Percentiles rank a stretch among this genome's conserved stretches.
Evolutionary conservation across 768 basidiomycete genomes (phyloP).

Genomic region (Russula olivacea): DNA sequence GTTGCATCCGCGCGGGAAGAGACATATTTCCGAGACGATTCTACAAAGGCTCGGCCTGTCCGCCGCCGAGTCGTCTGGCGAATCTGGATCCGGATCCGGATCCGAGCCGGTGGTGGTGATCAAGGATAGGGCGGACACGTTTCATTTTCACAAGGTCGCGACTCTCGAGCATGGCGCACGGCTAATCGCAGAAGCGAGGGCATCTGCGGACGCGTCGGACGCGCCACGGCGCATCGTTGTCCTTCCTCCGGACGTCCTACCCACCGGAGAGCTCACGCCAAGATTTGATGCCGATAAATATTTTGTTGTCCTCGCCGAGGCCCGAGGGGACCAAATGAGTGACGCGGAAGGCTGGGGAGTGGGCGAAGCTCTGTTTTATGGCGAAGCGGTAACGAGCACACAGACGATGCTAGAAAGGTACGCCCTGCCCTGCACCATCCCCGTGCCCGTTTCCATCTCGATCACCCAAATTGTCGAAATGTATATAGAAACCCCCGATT

Average conservation of each 20-base stretch:
- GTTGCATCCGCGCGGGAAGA: slow-evolving; percentile 41
- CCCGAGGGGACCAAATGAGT: slow-evolving; percentile 30
- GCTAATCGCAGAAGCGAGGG: slow-evolving; percentile 30
- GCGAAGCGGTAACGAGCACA: slow-evolving; percentile 87
- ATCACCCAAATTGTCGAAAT: background rate
- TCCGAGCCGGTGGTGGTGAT: slow-evolving; percentile 35
- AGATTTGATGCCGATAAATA: slow-evolving; percentile 63
- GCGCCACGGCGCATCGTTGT: slow-evolving; percentile 37
- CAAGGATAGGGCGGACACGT: slow-evolving; percentile 65
- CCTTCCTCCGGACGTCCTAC: slow-evolving; percentile 43
- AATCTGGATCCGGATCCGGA: too few relatives aligned
- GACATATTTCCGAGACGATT: slow-evolving; percentile 37
- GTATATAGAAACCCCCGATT: slow-evolving; percentile 64
- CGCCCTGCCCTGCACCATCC: slow-evolving; percentile 29
- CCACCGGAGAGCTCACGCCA: slow-evolving; percentile 53
- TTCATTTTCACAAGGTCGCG: slow-evolving; percentile 46
- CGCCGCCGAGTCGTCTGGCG: slow-evolving; percentile 9
- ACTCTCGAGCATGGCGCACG: slow-evolving; percentile 29
- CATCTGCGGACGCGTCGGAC: slow-evolving; percentile 31
- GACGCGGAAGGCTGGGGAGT: slow-evolving; percentile 41
- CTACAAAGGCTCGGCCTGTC: slow-evolving; percentile 34
- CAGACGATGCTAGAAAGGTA: slow-evolving; percentile 93
- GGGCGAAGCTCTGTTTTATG: slow-evolving; percentile 79
- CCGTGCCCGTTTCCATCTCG: background rate
- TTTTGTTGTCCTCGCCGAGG: slow-evolving; percentile 45